These are phyloP conservation scores for Cladosporium sp. DNA, from an alignment of 2,329 filamentous ascomycete species.

Conservation along the genomic window DNA sequence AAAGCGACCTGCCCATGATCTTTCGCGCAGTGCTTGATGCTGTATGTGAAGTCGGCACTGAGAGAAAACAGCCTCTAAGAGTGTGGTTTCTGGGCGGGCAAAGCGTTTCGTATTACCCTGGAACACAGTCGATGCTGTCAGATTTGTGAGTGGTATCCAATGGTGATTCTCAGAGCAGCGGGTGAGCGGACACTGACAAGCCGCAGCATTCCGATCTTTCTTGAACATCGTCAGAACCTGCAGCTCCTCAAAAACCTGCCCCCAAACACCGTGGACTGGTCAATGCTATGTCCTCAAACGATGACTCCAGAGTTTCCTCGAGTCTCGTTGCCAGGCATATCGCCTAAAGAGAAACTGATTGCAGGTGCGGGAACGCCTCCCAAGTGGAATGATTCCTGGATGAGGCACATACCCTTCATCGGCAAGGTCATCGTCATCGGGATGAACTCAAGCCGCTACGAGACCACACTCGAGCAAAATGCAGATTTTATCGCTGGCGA, in stretches of 20 bases:
- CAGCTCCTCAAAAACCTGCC: conserved; percentile 28
- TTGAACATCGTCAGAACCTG: conserved; percentile 34
- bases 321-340: conserved; percentile 13
- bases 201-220: conserved; percentile 33
- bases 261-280: conserved; percentile 34
- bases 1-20: conserved; percentile 35
- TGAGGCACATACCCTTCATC: conserved; percentile 31
- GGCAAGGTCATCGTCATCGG: conserved; percentile 28
- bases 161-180: too few species aligned
- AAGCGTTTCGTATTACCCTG: conserved; percentile 36
- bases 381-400: conserved; percentile 33
- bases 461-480: conserved; percentile 38
- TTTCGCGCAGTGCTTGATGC: conserved; percentile 34
- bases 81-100: conserved; percentile 38
- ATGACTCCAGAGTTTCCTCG: conserved; percentile 35
- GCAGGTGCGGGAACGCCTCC: conserved; percentile 30
- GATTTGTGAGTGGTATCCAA: conserved; percentile 28
- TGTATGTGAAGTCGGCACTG: conserved; percentile 31
- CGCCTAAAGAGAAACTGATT: conserved; percentile 20
- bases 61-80: conserved; percentile 34
- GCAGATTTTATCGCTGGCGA: conserved; percentile 42
- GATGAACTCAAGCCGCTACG: conserved; percentile 32
- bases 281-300: conserved; percentile 34
- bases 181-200: background rate
- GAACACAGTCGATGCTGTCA: conserved; percentile 30